Percentiles rank a stretch among this genome's conserved stretches.
phyloP scores from a whole-genome alignment of 169 alveolate genomes.

The Eimeria maxima region DNA sequence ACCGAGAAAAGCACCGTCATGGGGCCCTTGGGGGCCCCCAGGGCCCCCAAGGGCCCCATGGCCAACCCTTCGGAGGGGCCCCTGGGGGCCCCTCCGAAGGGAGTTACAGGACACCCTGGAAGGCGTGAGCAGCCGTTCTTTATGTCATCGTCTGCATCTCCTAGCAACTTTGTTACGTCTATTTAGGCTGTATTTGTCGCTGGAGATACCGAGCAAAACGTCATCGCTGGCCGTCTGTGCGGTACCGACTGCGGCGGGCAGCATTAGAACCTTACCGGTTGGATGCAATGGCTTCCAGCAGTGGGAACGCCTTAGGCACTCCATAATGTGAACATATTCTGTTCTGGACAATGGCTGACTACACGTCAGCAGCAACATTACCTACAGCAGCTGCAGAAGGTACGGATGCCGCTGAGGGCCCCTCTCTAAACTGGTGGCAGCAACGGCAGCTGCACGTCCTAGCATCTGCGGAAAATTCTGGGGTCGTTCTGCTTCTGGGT shows the following conservation, averaged over 20 bases:
- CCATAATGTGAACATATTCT: background rate
- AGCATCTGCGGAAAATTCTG: slow-evolving; percentile 36
- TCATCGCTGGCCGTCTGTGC: background rate
- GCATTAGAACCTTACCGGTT: background rate
- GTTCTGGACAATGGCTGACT: background rate
- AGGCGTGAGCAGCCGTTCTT: background rate
- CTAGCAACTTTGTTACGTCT: background rate
- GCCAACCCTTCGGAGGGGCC: too few species aligned
- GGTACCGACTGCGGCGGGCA: background rate
- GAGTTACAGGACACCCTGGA: background rate
- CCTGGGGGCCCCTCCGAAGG: background rate
- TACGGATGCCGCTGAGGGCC: slow-evolving; percentile 7
- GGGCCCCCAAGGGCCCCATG: background rate
- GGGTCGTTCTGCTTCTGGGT: slow-evolving; percentile 48
- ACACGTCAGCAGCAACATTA: background rate
- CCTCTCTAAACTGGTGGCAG: slow-evolving; percentile 57
- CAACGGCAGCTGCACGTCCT: slow-evolving; percentile 41
- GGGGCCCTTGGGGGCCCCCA: background rate
- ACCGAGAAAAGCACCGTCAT: background rate
- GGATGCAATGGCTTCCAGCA: background rate
- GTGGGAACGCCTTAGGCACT: background rate
- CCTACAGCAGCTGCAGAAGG: background rate
- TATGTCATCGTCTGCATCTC: background rate
- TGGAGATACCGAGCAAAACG: background rate
- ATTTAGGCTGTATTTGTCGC: background rate